Evolutionary conservation across 2,329 filamentous ascomycete species (phyloP).

Genomic region (Beauveria caledonica): DNA sequence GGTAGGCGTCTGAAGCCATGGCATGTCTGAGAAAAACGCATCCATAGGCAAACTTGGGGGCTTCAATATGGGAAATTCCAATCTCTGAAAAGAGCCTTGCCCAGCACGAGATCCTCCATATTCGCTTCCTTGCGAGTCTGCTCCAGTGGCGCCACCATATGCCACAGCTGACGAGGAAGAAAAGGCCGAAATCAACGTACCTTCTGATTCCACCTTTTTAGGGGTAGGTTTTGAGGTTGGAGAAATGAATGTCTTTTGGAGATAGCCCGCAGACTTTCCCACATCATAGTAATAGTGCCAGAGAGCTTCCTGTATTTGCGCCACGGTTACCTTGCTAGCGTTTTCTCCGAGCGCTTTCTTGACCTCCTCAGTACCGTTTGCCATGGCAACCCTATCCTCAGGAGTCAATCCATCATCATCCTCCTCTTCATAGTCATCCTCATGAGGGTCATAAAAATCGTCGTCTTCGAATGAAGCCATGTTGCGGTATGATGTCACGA

Average conservation of each 20-base stretch:
- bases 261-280: constrained; percentile 72
- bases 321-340: constrained; percentile 45
- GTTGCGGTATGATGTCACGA: constrained; percentile 6
- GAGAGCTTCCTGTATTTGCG: constrained; percentile 77
- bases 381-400: constrained; percentile 46
- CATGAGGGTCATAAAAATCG: constrained; percentile 12
- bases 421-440: constrained; percentile 36
- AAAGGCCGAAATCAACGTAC: constrained; percentile 24
- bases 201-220: constrained; percentile 33
- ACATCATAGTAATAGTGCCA: constrained; percentile 97
- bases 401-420: constrained; percentile 38
- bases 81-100: constrained; percentile 6
- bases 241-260: constrained; percentile 56
- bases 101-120: background rate
- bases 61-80: constrained; percentile 14
- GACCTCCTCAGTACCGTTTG: constrained; percentile 58
- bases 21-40: constrained; percentile 64
- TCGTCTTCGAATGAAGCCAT: constrained; percentile 10
- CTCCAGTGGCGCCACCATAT: constrained; percentile 20
- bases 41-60: constrained; percentile 6
- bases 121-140: constrained; percentile 20
- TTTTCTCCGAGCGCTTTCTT: constrained; percentile 54
- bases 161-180: constrained; percentile 9
- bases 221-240: constrained; percentile 34
- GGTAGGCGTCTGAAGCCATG: constrained; percentile 70